Conservation (phyloP, 192 early-diverging fungal genomes). For the Coemansia erecta region DNA sequence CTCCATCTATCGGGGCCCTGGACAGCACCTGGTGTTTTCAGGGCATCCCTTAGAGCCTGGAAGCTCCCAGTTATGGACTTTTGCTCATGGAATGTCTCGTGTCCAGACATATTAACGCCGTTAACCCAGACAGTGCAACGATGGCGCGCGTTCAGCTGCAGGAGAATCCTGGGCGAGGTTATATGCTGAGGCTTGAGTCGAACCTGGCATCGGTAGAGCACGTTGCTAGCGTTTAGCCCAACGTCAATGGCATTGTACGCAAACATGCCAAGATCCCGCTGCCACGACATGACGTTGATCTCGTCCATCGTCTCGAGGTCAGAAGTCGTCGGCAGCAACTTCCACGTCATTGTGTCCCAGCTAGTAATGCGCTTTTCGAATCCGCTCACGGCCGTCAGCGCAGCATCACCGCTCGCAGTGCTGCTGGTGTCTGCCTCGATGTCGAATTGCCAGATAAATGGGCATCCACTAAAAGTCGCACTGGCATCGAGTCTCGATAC, state of each 20-base stretch:
- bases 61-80: conserved; percentile 36
- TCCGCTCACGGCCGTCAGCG: conserved; percentile 12
- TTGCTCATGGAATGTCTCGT: conserved; percentile 70
- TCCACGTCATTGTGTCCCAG: conserved; percentile 52
- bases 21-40: conserved; percentile 25
- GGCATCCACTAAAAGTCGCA: conserved; percentile 4
- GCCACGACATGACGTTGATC: conserved; percentile 51
- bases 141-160: conserved; percentile 72
- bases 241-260: conserved; percentile 60
- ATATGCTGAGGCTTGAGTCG: conserved; percentile 33
- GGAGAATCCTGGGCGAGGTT: conserved; percentile 29
- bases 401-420: not conserved
- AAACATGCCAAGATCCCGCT: conserved; percentile 46
- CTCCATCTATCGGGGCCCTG: conserved; percentile 62
- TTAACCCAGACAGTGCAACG: conserved; percentile 71
- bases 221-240: conserved; percentile 62
- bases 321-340: conserved; percentile 42
- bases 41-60: conserved; percentile 13
- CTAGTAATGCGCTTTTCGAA: conserved; percentile 45
- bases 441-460: conserved; percentile 27
- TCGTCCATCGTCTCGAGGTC: conserved; percentile 54
- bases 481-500: not conserved
- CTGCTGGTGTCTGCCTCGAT: not conserved
- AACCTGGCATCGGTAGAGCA: conserved; percentile 61
- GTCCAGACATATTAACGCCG: conserved; percentile 69